Evolutionary conservation across 371 early-diverging fungal genomes (phyloP), one percentile per base, ranked within the genome.

Genomic region (Coemansia sp.): DNA sequence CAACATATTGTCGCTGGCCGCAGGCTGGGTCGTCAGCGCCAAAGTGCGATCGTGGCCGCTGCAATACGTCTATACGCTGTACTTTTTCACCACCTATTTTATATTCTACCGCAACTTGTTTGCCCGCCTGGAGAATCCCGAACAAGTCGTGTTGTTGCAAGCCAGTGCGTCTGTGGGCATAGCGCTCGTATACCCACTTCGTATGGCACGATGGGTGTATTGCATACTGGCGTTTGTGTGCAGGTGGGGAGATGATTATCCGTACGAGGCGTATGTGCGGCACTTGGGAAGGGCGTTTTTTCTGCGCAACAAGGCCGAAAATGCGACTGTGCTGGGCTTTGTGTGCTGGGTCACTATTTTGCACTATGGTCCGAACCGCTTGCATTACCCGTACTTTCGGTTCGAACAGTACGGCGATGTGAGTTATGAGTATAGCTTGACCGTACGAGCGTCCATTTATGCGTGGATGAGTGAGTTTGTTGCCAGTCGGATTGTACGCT

Each of bases 61-160:
- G 46, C 83, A 85, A 40, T 86, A 85, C 65, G 82, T 85, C 17
- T 90, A 88, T 73, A 85, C 86, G 59, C 82, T 89, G 54, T 90
- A 90, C 66, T 90, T 87, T 64, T 88, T 85, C 67, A 85, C 90
- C 85, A 85, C 89, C 17, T 90, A 90, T 70, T 90, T 90, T 65
- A 87, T 90, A 55, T 90, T 90, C 66, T 90, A 90, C 75, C 82
- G 91, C 55, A 90, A 88, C 66, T 71, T 90, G 55, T 90, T 90
- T 79, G 89, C 88, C 28, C 82, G 90, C 4, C 80, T 90, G 17
- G 84, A 89, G 48, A 85, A 85, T 6, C 83, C 82, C 4, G 85
- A 87, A 56, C 89, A 90, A 63, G 88, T 87, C 53, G 69, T 87
- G 21, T 68, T 82, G 19, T 82, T 90, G 48, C 91, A 90, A 70